phyloP scores from a whole-genome alignment of 1,139 yeast genomes.

The Diutina pseudorugosa region DNA sequence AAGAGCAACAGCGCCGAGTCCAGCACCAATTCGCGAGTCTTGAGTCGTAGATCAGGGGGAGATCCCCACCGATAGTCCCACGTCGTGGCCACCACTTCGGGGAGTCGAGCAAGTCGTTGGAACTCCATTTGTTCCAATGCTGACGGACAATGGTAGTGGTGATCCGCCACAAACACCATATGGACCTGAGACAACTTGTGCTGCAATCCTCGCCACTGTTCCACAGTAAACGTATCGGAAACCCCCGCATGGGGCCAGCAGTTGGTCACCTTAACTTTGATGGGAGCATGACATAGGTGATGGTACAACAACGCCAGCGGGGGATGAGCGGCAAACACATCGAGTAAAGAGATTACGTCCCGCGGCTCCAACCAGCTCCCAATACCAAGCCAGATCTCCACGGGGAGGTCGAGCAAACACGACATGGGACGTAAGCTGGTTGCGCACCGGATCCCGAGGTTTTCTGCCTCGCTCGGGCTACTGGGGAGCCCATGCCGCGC shows the following conservation, averaged over 20 bases:
- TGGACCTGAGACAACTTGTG: neutral
- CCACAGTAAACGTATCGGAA: neutral
- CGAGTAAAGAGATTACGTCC: neutral
- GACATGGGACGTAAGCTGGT: neutral
- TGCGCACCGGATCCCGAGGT: neutral
- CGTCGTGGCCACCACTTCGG: neutral
- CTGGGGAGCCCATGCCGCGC: too few relatives aligned
- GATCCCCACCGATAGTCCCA: neutral
- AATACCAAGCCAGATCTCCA: neutral
- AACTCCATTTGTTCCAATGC: neutral
- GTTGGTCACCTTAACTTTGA: neutral
- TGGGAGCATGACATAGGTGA: neutral
- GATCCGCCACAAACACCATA: neutral
- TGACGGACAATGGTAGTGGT: neutral
- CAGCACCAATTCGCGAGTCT: neutral
- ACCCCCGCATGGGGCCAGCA: neutral
- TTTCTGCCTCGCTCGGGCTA: too few relatives aligned
- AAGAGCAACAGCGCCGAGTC: neutral
- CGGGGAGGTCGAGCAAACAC: neutral
- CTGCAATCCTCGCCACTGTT: neutral
- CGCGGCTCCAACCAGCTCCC: neutral
- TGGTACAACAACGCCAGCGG: neutral
- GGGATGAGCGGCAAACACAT: neutral
- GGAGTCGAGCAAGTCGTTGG: neutral
- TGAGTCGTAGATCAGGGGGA: neutral